These are phyloP conservation scores for Chimonanthus praecox DNA, from an alignment of 164 flowering plant genomes.

Conservation along the genomic window DNA sequence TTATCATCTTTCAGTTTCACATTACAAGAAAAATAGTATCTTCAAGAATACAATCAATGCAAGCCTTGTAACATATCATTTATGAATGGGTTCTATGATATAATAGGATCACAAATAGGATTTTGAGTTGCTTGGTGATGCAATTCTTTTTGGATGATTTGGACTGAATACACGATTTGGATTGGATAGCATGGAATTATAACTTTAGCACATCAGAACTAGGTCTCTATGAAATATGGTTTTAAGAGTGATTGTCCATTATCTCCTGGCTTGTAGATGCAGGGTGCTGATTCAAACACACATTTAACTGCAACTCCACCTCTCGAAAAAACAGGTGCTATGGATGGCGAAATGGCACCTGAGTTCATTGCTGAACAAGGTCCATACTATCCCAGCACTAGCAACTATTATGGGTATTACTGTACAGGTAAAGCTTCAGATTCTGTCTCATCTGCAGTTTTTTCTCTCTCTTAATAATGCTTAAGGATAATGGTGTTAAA, in stretches of 20 bases:
- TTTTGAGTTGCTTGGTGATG: too few relatives aligned
- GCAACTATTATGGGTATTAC: slow-evolving; percentile 66
- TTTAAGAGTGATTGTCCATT: background rate
- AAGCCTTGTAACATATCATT: background rate
- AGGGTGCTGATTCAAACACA: slow-evolving; percentile 35
- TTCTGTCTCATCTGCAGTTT: background rate
- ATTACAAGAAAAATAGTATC: background rate
- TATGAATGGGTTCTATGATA: background rate
- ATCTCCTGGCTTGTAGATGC: slow-evolving; percentile 30
- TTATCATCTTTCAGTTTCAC: background rate
- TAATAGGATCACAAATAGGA: too few relatives aligned
- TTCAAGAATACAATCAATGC: background rate
- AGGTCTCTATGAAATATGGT: background rate
- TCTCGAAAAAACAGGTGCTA: slow-evolving; percentile 38
- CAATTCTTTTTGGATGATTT: too few relatives aligned
- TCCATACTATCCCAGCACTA: slow-evolving; percentile 58
- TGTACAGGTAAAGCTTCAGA: slow-evolving; percentile 59
- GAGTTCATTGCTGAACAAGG: slow-evolving; percentile 65
- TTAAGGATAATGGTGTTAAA: too few relatives aligned
- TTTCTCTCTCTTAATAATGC: slow-evolving; percentile 4
- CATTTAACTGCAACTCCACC: slow-evolving; percentile 25
- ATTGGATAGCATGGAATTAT: too few relatives aligned
- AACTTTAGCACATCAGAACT: too few relatives aligned
- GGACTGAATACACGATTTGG: too few relatives aligned
- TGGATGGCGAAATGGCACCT: slow-evolving; percentile 64